These are phyloP conservation scores for Lentinula novae-zelandiae DNA, from an alignment of 1,284 basidiomycete genomes.

Conservation along the genomic window DNA sequence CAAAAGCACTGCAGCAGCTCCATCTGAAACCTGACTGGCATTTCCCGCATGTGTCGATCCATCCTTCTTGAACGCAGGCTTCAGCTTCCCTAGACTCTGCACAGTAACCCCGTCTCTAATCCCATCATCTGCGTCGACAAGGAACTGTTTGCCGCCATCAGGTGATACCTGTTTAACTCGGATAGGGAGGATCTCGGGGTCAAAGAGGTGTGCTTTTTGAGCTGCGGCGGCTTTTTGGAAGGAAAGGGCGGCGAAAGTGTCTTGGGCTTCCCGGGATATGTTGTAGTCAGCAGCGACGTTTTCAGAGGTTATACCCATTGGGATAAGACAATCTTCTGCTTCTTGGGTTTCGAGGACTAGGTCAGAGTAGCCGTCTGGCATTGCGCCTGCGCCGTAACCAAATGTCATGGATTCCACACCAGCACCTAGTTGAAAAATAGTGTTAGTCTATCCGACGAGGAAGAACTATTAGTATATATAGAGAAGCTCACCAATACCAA, in stretches of 20 bases:
- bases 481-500: conserved; percentile 69
- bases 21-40: conserved; percentile 94
- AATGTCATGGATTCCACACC: conserved; percentile 97
- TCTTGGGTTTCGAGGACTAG: conserved; percentile 75
- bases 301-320: conserved; percentile 97
- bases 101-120: conserved; percentile 89
- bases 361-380: conserved; percentile 78
- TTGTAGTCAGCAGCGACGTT: conserved; percentile 85
- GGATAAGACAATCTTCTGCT: conserved; percentile 89
- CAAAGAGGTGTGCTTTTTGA: conserved; percentile 90
- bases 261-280: conserved; percentile 75
- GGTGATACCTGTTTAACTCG: conserved; percentile 77
- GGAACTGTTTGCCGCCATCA: conserved; percentile 81
- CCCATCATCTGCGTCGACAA: conserved; percentile 90
- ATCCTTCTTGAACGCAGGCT: conserved; percentile 87
- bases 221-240: conserved; percentile 91
- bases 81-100: conserved; percentile 86
- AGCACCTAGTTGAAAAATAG: conserved; percentile 31
- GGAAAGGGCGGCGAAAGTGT: conserved; percentile 83
- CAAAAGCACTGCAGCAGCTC: conserved; percentile 92
- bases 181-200: conserved; percentile 87
- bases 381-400: conserved; percentile 72
- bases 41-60: conserved; percentile 93
- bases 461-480: too few relatives aligned
- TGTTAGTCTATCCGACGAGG: neutral